Conservation (phyloP, 345 rosid genomes). For the Excoecaria agallocha region DNA sequence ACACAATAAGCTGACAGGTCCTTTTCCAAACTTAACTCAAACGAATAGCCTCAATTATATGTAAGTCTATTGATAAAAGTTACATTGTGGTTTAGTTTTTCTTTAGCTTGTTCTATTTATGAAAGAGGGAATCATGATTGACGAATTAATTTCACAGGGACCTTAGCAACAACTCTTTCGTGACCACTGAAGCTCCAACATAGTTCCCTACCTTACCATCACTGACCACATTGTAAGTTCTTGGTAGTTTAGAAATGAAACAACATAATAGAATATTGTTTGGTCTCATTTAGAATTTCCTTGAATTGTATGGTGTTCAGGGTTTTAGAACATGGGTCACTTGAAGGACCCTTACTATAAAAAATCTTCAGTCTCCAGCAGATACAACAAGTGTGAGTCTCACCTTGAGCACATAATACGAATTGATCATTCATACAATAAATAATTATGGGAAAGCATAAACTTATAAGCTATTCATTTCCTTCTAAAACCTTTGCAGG, state of each 20-base stretch:
- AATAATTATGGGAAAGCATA: not conserved
- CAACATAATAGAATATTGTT: not conserved
- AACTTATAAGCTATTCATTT: slow-evolving; percentile 3
- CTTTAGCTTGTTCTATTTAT: no score
- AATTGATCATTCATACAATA: slow-evolving; percentile 2
- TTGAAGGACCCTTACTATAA: slow-evolving; percentile 60
- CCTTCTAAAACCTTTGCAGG: slow-evolving; percentile 37
- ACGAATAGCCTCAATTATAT: no score
- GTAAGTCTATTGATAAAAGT: no score
- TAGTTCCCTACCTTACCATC: slow-evolving; percentile 90
- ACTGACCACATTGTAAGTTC: slow-evolving; percentile 76
- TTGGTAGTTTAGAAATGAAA: slow-evolving; percentile 3
- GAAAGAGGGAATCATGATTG: no score
- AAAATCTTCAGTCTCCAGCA: slow-evolving; percentile 68
- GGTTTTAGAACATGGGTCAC: slow-evolving; percentile 72
- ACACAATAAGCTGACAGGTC: no score
- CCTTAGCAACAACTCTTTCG: slow-evolving; percentile 80
- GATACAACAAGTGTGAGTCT: slow-evolving; percentile 80
- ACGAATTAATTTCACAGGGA: no score
- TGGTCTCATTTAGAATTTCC: slow-evolving; percentile 9
- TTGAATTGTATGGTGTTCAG: slow-evolving; percentile 34
- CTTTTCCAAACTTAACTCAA: no score
- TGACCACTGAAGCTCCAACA: slow-evolving; percentile 57
- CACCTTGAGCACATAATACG: not conserved
- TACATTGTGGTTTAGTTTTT: no score